A percentile compares a stretch with the other conserved stretches of the same genome.
These are phyloP conservation scores for Aquilaria sinensis DNA, from an alignment of 345 rosid species.

Conservation along the genomic window DNA sequence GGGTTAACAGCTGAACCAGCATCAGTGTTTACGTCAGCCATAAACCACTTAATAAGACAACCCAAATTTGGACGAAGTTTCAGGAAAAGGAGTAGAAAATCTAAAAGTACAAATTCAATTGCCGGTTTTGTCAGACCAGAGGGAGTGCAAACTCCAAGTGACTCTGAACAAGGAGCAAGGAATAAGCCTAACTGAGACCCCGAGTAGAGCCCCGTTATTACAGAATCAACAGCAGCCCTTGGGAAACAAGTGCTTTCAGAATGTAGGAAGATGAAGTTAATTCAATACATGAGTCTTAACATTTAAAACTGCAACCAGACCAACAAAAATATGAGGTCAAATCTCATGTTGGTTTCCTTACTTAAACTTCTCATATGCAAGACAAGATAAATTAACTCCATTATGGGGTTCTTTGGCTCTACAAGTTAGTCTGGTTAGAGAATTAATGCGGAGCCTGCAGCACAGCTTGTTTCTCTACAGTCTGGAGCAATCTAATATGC, in stretches of 20 bases:
- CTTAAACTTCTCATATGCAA: slow-evolving; percentile 44
- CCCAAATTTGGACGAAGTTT: neutral
- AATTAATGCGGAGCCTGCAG: slow-evolving; percentile 61
- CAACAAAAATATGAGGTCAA: neutral
- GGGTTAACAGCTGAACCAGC: too few species aligned
- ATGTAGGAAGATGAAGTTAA: slow-evolving; percentile 24
- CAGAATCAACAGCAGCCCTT: slow-evolving; percentile 41
- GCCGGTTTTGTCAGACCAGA: too few species aligned
- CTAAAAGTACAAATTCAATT: neutral
- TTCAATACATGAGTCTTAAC: slow-evolving; percentile 19
- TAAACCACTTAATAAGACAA: neutral
- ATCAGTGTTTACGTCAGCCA: neutral
- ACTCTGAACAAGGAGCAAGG: slow-evolving; percentile 19
- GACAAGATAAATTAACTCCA: slow-evolving; percentile 34
- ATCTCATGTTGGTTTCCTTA: slow-evolving; percentile 24
- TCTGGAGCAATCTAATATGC: too few species aligned
- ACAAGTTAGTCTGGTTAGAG: slow-evolving; percentile 50
- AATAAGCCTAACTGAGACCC: slow-evolving; percentile 40
- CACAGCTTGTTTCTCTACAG: slow-evolving; percentile 55
- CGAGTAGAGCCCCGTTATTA: slow-evolving; percentile 29
- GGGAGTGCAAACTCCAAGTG: neutral
- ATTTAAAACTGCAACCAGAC: neutral
- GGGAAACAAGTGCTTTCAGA: slow-evolving; percentile 25
- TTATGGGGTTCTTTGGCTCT: slow-evolving; percentile 34
- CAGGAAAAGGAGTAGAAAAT: neutral